These are phyloP conservation scores for Lodderomyces elongisporus DNA, from an alignment of 1,139 yeast genomes.

Conservation along the genomic window DNA sequence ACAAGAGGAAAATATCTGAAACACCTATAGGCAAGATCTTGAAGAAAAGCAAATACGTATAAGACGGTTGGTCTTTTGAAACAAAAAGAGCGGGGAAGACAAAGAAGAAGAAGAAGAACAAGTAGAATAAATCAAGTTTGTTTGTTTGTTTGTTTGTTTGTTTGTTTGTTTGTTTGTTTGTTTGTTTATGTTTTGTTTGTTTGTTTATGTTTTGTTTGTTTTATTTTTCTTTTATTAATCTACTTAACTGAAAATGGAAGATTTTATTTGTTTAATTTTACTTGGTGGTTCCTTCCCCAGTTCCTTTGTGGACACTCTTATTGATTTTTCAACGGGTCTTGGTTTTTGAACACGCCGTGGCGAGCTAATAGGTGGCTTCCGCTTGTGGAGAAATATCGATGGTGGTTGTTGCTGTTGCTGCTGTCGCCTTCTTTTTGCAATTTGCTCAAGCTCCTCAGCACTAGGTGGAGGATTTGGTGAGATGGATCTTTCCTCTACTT, in stretches of 20 bases:
- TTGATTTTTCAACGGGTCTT: no score
- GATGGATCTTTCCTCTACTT: background rate
- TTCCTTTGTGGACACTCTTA: background rate
- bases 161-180: no score
- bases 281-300: conserved; percentile 12
- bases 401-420: conserved; percentile 14
- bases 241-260: conserved; percentile 28
- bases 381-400: conserved; percentile 20
- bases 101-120: no score
- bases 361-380: conserved; percentile 6
- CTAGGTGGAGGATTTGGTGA: conserved; percentile 2
- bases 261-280: conserved; percentile 22
- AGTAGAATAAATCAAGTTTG: no score
- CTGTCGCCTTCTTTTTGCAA: conserved; percentile 10
- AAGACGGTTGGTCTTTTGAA: no score
- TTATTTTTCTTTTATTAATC: background rate
- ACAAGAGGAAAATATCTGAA: conserved; percentile 24
- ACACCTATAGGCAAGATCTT: conserved; percentile 24
- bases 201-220: background rate
- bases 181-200: no score
- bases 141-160: no score
- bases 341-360: no score
- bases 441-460: conserved; percentile 2
- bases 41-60: conserved; percentile 17
- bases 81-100: no score